Percentiles rank a stretch among this genome's conserved stretches.
phyloP scores from a whole-genome alignment of 2,329 filamentous ascomycete genomes.

The Torrubiellomyces zombiae region DNA sequence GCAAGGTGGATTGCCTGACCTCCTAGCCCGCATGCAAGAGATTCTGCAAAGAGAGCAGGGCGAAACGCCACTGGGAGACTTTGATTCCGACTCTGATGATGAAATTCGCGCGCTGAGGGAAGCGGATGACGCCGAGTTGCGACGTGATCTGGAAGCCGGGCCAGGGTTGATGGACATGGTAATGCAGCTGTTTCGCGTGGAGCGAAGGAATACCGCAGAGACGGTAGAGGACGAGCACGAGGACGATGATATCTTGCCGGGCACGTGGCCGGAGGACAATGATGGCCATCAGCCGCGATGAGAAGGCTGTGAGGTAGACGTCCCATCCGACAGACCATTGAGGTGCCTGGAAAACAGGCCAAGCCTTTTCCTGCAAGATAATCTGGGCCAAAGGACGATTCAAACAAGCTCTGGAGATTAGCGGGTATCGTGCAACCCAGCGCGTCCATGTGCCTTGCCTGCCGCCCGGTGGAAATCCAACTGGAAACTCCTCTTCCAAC shows the following conservation, averaged over 20 bases:
- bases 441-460: too few relatives aligned
- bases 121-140: constrained; percentile 16
- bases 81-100: constrained; percentile 12
- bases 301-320: background rate
- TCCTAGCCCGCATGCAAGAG: constrained; percentile 13
- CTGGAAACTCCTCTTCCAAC: too few relatives aligned
- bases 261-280: constrained; percentile 18
- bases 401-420: too few relatives aligned
- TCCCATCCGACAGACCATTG: too few relatives aligned
- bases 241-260: constrained; percentile 10
- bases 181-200: constrained; percentile 11
- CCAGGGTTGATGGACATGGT: constrained; percentile 12
- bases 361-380: too few relatives aligned
- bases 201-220: background rate
- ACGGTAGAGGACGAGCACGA: constrained; percentile 4
- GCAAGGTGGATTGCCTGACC: constrained; percentile 4
- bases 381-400: too few relatives aligned
- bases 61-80: constrained; percentile 3
- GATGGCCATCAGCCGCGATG: constrained; percentile 3
- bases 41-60: constrained; percentile 11
- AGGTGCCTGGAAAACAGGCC: too few relatives aligned
- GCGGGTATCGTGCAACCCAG: too few relatives aligned
- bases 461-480: too few relatives aligned
- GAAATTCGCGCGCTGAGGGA: constrained; percentile 9
- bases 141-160: constrained; percentile 13